phyloP scores from a whole-genome alignment of 139 green algal genomes.

The Coelastrella sp. region DNA sequence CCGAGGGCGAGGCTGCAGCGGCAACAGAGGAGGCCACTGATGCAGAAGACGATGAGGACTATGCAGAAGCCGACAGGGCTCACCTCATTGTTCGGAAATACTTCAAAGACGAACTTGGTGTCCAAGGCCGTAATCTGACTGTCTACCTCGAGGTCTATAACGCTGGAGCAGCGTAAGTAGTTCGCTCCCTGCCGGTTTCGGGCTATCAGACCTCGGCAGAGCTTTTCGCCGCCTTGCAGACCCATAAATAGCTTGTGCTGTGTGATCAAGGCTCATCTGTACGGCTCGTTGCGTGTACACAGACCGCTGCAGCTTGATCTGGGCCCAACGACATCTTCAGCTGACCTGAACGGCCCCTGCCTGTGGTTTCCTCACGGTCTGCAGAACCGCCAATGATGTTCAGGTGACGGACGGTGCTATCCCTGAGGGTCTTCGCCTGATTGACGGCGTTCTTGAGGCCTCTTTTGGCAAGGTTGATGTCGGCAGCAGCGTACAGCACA shows the following conservation, averaged over 20 bases:
- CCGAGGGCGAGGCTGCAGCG: neutral
- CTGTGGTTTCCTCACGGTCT: neutral
- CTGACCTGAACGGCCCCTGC: neutral
- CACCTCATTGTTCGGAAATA: slow-evolving; percentile 58
- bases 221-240: neutral
- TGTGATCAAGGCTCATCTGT: neutral
- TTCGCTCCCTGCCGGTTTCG: neutral
- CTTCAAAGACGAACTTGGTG: slow-evolving; percentile 55
- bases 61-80: slow-evolving; percentile 54
- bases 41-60: slow-evolving; percentile 57
- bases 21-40: slow-evolving; percentile 6
- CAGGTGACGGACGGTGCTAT: slow-evolving; percentile 40
- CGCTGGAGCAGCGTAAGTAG: slow-evolving; percentile 50
- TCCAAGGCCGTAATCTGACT: slow-evolving; percentile 62
- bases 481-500: slow-evolving; percentile 51
- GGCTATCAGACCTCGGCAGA: too few relatives aligned
- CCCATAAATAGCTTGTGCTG: neutral
- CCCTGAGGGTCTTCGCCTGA: slow-evolving; percentile 44
- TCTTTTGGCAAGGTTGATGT: slow-evolving; percentile 48
- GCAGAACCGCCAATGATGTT: slow-evolving; percentile 55
- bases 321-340: neutral
- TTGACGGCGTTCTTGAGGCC: slow-evolving; percentile 40
- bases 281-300: neutral
- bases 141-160: slow-evolving; percentile 60
- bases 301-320: neutral